phyloP scores from a whole-genome alignment of 2,329 filamentous ascomycete genomes.

The Aulographum hederae region DNA sequence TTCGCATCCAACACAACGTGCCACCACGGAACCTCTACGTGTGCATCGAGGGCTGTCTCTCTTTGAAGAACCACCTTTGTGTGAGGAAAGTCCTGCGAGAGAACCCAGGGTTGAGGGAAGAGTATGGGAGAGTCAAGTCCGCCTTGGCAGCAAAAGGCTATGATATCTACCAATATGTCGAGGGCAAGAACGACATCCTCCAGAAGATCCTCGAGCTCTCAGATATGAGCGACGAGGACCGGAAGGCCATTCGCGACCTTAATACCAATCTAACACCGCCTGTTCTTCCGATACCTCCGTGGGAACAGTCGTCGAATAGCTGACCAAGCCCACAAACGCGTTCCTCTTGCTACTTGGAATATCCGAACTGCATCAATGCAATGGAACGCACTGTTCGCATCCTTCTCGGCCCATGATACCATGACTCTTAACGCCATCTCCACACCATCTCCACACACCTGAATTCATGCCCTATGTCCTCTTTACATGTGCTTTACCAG shows the following conservation, averaged over 20 bases:
- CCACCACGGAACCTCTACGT: constrained; percentile 18
- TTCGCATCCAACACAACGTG: constrained; percentile 14
- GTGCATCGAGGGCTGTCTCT: constrained; percentile 14
- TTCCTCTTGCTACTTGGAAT: too few relatives aligned
- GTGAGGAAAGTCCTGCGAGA: constrained; percentile 16
- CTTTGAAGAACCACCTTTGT: constrained; percentile 19
- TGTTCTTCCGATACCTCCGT: too few relatives aligned
- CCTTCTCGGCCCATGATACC: too few relatives aligned
- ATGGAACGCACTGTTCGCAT: too few relatives aligned
- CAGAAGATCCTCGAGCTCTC: constrained; percentile 9
- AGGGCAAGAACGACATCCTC: constrained; percentile 9
- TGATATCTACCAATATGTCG: constrained; percentile 7
- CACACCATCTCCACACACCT: too few relatives aligned
- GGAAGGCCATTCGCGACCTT: constrained; percentile 7
- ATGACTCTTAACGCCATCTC: too few relatives aligned
- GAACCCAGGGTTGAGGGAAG: constrained; percentile 13
- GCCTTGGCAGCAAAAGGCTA: constrained; percentile 8
- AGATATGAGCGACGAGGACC: constrained; percentile 9
- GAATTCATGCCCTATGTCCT: too few relatives aligned
- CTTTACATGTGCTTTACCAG: too few relatives aligned
- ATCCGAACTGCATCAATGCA: too few relatives aligned
- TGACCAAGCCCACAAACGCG: too few relatives aligned
- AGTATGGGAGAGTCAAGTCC: constrained; percentile 11
- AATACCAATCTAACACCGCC: too few relatives aligned
- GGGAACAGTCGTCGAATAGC: too few relatives aligned